A percentile compares a stretch with the other conserved stretches of the same genome.
These are phyloP conservation scores for Ichthyophthirius multifiliis DNA, from an alignment of 169 alveolate genomes.

Conservation along the genomic window DNA sequence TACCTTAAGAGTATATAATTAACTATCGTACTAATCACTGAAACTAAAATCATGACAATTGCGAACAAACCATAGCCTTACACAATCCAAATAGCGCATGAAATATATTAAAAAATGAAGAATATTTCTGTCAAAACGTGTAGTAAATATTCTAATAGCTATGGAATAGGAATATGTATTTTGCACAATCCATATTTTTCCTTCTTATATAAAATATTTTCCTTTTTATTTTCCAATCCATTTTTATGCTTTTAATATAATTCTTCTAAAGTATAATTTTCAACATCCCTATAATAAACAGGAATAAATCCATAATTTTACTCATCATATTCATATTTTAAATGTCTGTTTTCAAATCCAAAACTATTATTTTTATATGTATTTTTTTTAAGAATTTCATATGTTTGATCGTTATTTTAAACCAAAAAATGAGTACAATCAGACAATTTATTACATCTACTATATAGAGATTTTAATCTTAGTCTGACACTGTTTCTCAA, in stretches of 20 bases:
- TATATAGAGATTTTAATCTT: not conserved
- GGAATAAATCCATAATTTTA: not conserved
- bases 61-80: constrained; percentile 9
- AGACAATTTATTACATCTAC: not conserved
- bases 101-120: not conserved
- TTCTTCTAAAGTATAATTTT: not conserved
- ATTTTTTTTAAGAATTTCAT: not conserved
- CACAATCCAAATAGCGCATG: not conserved
- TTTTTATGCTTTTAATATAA: not conserved
- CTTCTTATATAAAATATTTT: not conserved
- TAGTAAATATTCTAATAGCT: not conserved
- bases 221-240: not conserved
- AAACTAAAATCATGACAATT: constrained; percentile 13
- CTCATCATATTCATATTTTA: not conserved
- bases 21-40: constrained; percentile 10
- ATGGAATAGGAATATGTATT: not conserved
- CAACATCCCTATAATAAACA: not conserved
- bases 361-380: not conserved
- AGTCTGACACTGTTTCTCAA: not conserved
- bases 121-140: not conserved
- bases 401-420: not conserved
- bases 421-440: not conserved
- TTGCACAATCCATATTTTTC: not conserved
- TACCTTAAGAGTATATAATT: constrained; percentile 7
- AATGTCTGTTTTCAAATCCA: not conserved